Base-by-base conservation (phyloP, 768 basidiomycete genomes). In the Kwoniella heveanensis region DNA sequence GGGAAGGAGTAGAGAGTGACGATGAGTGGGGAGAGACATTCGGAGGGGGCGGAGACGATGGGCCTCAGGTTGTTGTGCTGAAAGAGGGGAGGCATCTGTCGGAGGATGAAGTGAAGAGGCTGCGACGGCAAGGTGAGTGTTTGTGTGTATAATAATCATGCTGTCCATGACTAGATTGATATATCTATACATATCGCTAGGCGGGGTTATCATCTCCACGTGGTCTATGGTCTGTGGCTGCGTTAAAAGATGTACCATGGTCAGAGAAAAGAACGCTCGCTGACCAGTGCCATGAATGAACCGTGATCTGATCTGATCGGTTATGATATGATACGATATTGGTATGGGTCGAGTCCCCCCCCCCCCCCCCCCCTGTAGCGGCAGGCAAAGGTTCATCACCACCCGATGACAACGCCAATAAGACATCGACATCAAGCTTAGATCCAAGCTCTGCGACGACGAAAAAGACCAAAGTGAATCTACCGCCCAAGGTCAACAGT, bases 1-100 rank as follows among this genome's bases (percentile, higher is more conserved):
- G 17, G 46, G 19, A 19, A 50, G 46, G 25, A 10, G 57, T 21
- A 47, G 51, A 52, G 50, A 44, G 62, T 13, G 89, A 85, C 13
- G 87, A 87, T 55, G 90, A 91, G 61, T 87, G 87, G 62, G 78
- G 75, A 39, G 71, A 73, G 22, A 60, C 58, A 22, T 72, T 58
- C 57, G 78, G 77, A 15, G 79, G 79, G n/a, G 72, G 73, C 12
- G 85, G 77, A 0, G 92, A 92, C 71, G 92, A 94, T 79, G 87
- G 85, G 68, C 92, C 92, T 2, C 90, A 91, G 74, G 86, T 96
- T 8, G 91, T 96, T 2, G 92, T 95, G 9, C 77, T 96, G 68
- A 91, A 86, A 74, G 86, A 88, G 68, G 92, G 93, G 26, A 94
- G 91, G 76, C 93, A 96, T 82, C 83, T 96, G 47, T 86, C 86